A percentile compares a stretch with the other conserved stretches of the same genome.
phyloP scores from a whole-genome alignment of 2,329 filamentous ascomycete genomes.

The Ceratocystis eucalypticola region DNA sequence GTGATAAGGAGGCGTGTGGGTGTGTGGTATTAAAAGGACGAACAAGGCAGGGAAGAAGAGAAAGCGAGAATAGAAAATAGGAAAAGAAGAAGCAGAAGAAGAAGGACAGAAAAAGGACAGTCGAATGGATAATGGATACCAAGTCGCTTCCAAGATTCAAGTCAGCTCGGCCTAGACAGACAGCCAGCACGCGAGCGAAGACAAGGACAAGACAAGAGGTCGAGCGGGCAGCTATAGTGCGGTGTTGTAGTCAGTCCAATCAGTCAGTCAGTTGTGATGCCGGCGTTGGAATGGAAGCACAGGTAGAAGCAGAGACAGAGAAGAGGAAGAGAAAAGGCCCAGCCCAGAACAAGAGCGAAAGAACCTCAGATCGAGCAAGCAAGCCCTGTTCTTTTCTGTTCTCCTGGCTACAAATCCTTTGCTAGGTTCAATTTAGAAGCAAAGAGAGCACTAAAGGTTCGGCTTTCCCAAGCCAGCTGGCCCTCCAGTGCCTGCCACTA shows the following conservation, averaged over 20 bases:
- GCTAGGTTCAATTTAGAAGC: conserved; percentile 4
- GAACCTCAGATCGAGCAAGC: neutral
- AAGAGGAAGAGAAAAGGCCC: conserved; percentile 4
- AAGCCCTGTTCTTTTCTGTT: neutral
- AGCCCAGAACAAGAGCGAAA: neutral
- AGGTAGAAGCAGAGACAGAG: neutral
- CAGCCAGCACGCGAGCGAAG: neutral
- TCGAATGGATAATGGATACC: neutral
- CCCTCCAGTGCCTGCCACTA: neutral
- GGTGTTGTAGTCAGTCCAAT: neutral
- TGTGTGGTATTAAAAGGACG: neutral
- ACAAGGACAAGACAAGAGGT: neutral
- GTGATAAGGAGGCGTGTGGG: neutral
- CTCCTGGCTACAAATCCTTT: neutral
- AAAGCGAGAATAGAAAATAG: neutral
- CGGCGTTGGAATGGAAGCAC: neutral
- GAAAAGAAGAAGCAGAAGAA: neutral
- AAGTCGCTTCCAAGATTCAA: neutral
- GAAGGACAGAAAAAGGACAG: neutral
- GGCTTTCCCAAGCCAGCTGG: conserved; percentile 1
- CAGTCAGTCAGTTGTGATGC: neutral
- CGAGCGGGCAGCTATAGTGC: neutral
- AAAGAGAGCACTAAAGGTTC: neutral
- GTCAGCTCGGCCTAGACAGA: conserved; percentile 2
- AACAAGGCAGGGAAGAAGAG: neutral